phyloP scores from a whole-genome alignment of 345 rosid genomes.

The Carallia brachiata region DNA sequence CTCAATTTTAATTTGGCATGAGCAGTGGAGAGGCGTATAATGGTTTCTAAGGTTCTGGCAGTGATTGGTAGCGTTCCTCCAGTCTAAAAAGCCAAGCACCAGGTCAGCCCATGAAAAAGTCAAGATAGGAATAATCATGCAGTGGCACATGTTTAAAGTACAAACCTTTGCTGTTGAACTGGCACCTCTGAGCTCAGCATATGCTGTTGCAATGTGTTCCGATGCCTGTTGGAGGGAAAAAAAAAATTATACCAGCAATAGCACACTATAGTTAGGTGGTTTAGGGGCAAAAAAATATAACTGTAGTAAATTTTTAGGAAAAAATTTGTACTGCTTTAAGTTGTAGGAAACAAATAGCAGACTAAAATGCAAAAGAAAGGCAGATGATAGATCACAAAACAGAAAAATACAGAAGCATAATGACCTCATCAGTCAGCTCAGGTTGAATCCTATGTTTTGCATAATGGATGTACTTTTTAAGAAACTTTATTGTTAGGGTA shows the following conservation, averaged over 20 bases:
- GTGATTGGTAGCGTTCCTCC: slow-evolving; percentile 99
- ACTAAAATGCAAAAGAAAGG: no score
- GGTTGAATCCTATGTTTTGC: slow-evolving; percentile 96
- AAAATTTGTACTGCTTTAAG: not conserved
- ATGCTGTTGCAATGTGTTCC: slow-evolving; percentile 84
- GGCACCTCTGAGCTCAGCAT: slow-evolving; percentile 86
- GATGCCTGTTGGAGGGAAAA: slow-evolving; percentile 59
- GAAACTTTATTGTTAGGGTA: slow-evolving; percentile 78
- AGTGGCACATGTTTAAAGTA: slow-evolving; percentile 7
- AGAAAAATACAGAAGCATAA: slow-evolving; percentile 2
- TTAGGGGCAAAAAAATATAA: slow-evolving; percentile 2
- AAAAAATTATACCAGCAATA: slow-evolving; percentile 12
- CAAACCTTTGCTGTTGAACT: slow-evolving; percentile 73
- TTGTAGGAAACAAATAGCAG: not conserved
- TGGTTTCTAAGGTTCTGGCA: slow-evolving; percentile 96
- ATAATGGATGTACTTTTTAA: slow-evolving; percentile 94
- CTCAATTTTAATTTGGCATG: slow-evolving; percentile 94
- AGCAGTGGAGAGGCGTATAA: slow-evolving; percentile 95
- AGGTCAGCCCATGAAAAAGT: slow-evolving; percentile 11
- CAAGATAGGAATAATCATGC: not conserved
- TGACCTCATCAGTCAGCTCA: slow-evolving; percentile 91
- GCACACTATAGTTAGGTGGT: not conserved
- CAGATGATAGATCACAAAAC: not conserved
- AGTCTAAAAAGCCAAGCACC: slow-evolving; percentile 49
- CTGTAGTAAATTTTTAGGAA: not conserved